Percentiles rank a stretch among this genome's conserved stretches.
These are phyloP conservation scores for Ganoderma multipileum DNA, from an alignment of 1,284 basidiomycete species.

Conservation along the genomic window DNA sequence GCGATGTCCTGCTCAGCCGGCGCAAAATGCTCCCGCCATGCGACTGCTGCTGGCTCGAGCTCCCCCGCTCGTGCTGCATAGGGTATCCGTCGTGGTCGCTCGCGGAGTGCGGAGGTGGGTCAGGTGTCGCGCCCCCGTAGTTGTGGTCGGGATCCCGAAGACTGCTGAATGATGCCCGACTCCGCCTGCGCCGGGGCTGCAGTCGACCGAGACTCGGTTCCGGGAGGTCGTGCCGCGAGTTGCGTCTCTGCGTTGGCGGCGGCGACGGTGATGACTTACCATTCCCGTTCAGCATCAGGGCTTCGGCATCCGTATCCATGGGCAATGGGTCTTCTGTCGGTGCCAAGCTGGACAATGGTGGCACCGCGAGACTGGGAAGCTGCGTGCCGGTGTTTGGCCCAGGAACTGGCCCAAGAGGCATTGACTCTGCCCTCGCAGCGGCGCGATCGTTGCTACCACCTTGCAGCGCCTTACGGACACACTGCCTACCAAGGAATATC, in stretches of 20 bases:
- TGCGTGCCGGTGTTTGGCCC: slow-evolving; percentile 34
- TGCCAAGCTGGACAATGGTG: slow-evolving; percentile 38
- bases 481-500: slow-evolving; percentile 82
- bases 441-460: slow-evolving; percentile 36
- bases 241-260: slow-evolving; percentile 7
- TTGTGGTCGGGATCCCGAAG: slow-evolving; percentile 30
- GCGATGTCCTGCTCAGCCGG: slow-evolving; percentile 58
- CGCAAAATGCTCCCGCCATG: slow-evolving; percentile 24
- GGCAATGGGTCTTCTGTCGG: slow-evolving; percentile 58
- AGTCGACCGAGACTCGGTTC: slow-evolving; percentile 25
- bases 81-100: slow-evolving; percentile 22
- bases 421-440: slow-evolving; percentile 27
- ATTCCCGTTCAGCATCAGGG: slow-evolving; percentile 46
- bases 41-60: slow-evolving; percentile 5
- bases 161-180: slow-evolving; percentile 10
- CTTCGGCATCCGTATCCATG: slow-evolving; percentile 60
- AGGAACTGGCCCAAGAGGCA: slow-evolving; percentile 35
- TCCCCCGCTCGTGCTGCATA: slow-evolving; percentile 11
- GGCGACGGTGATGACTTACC: slow-evolving; percentile 12
- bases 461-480: slow-evolving; percentile 63
- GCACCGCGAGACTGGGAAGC: slow-evolving; percentile 23
- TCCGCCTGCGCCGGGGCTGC: slow-evolving; percentile 27
- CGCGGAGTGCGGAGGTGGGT: slow-evolving; percentile 35
- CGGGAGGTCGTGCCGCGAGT: slow-evolving; percentile 7
- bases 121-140: slow-evolving; percentile 38